phyloP scores from a whole-genome alignment of 768 basidiomycete genomes.

The Omphalotus guepiniiformis region DNA sequence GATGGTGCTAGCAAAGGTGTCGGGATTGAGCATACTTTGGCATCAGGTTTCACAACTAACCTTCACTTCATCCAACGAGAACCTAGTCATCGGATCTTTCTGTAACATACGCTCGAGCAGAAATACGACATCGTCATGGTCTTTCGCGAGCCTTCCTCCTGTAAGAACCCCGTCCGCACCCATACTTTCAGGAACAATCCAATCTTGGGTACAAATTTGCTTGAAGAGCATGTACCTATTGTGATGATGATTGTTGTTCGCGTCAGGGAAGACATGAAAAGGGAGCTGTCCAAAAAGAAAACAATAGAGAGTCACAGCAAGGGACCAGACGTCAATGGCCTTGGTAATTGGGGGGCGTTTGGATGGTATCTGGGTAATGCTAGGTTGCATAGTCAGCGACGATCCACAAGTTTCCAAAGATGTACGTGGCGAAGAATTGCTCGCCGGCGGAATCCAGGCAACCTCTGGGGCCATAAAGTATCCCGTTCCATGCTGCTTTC shows the following conservation, averaged over 20 bases:
- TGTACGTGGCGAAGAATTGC: not conserved
- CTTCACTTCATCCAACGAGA: not conserved
- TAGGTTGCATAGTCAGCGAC: not conserved
- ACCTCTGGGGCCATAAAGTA: slow-evolving; percentile 43
- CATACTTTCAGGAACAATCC: slow-evolving; percentile 34
- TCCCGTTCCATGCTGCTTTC: slow-evolving; percentile 37
- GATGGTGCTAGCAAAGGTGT: not conserved
- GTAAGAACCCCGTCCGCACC: slow-evolving; percentile 15
- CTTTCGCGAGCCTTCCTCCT: slow-evolving; percentile 1
- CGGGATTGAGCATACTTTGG: not conserved
- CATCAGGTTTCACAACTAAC: not conserved
- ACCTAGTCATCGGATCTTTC: not conserved
- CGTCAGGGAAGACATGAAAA: slow-evolving; percentile 31
- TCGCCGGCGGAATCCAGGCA: slow-evolving; percentile 32
- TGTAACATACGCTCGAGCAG: slow-evolving; percentile 2
- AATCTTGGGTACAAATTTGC: slow-evolving; percentile 38
- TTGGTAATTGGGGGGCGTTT: slow-evolving; percentile 38
- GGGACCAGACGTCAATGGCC: slow-evolving; percentile 44
- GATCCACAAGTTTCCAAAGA: slow-evolving; percentile 2
- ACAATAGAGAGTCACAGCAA: slow-evolving; percentile 45
- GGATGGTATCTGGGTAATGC: not conserved
- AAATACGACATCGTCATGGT: not conserved
- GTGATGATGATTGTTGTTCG: slow-evolving; percentile 31
- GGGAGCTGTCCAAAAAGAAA: slow-evolving; percentile 42
- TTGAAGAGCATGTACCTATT: slow-evolving; percentile 36